Evolutionary conservation across 345 rosid genomes (phyloP).

Genomic region (Geranium brycei): DNA sequence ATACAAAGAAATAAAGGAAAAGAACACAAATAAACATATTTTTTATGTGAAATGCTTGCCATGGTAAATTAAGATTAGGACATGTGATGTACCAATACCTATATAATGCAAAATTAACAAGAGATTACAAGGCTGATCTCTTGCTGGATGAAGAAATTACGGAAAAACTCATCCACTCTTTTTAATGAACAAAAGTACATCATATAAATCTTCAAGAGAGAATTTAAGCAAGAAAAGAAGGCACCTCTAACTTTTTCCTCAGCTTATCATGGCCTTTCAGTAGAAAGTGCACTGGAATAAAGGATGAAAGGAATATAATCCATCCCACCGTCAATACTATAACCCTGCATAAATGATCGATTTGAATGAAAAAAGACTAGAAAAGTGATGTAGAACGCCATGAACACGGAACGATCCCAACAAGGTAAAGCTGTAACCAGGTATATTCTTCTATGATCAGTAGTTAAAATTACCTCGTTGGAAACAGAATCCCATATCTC

Average conservation of each 20-base stretch:
- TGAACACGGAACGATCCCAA: background rate
- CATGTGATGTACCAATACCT: too few species aligned
- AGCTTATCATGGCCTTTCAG: conserved; percentile 68
- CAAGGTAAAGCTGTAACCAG: background rate
- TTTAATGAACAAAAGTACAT: too few species aligned
- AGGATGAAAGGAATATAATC: conserved; percentile 70
- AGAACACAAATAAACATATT: too few species aligned
- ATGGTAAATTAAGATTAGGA: too few species aligned
- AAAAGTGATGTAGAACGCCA: background rate
- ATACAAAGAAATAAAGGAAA: background rate
- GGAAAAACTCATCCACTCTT: background rate
- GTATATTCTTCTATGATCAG: background rate
- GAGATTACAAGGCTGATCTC: too few species aligned
- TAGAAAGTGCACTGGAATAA: conserved; percentile 62
- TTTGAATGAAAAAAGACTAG: background rate
- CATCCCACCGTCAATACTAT: conserved; percentile 71
- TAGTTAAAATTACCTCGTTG: conserved; percentile 40
- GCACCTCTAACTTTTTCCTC: conserved; percentile 79
- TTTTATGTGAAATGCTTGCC: too few species aligned
- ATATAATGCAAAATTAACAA: too few species aligned
- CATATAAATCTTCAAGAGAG: background rate
- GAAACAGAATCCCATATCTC: conserved; percentile 78
- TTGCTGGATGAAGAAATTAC: background rate
- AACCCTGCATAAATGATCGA: conserved; percentile 39
- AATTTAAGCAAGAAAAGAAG: conserved; percentile 3